phyloP scores from a whole-genome alignment of 108 stramenopile genomes.

The Conticribra weissflogii region DNA sequence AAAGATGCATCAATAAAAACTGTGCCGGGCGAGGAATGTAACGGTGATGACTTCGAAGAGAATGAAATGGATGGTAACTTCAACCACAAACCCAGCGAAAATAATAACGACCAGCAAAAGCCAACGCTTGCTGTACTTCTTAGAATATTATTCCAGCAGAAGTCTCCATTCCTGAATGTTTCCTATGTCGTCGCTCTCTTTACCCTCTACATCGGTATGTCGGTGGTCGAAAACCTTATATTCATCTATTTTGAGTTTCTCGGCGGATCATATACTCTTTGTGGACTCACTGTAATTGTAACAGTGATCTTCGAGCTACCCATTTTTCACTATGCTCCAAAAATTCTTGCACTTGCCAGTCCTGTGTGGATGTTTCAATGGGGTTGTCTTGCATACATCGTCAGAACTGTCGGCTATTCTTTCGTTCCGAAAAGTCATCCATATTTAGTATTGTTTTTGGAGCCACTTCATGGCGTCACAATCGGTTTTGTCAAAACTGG shows the following conservation, averaged over 20 bases:
- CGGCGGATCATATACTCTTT: slow-evolving; percentile 46
- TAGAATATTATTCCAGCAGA: slow-evolving; percentile 21
- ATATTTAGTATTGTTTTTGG: slow-evolving; percentile 54
- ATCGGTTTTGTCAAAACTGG: slow-evolving; percentile 54
- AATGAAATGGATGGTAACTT: slow-evolving; percentile 1
- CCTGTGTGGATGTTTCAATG: slow-evolving; percentile 42
- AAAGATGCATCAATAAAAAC: slow-evolving; percentile 17
- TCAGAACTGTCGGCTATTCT: slow-evolving; percentile 66
- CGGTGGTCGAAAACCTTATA: slow-evolving; percentile 56
- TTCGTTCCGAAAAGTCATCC: slow-evolving; percentile 50
- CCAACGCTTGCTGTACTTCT: slow-evolving; percentile 15
- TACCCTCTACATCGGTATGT: slow-evolving; percentile 52
- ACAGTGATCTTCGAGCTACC: slow-evolving; percentile 78
- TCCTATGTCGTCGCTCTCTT: slow-evolving; percentile 46
- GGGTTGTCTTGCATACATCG: slow-evolving; percentile 54
- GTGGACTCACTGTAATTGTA: slow-evolving; percentile 55
- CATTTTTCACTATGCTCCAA: slow-evolving; percentile 61
- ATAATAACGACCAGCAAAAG: not conserved
- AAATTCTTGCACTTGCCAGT: slow-evolving; percentile 43
- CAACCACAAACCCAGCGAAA: not conserved
- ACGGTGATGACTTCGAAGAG: slow-evolving; percentile 3
- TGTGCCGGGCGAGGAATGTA: slow-evolving; percentile 7
- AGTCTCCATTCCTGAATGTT: slow-evolving; percentile 26
- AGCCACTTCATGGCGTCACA: slow-evolving; percentile 72
- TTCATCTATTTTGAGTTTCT: slow-evolving; percentile 59